phyloP scores from a whole-genome alignment of 805 yeast genomes.

The Ogataea henricii region DNA sequence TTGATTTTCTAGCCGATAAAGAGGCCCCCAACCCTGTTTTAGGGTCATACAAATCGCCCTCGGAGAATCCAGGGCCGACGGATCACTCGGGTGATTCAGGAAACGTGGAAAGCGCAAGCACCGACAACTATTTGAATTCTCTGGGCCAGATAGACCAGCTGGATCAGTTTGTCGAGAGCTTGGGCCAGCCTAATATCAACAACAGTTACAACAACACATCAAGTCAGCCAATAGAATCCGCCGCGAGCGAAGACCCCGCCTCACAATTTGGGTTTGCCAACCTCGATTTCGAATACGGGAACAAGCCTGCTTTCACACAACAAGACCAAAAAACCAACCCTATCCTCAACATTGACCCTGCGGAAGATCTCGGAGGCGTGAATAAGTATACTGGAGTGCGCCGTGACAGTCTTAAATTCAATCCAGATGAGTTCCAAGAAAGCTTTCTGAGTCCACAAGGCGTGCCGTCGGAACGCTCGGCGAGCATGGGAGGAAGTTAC shows the following conservation, averaged over 20 bases:
- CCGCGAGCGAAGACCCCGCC: background rate
- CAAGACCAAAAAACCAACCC: conserved; percentile 9
- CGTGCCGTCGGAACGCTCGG: conserved; percentile 14
- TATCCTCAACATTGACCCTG: conserved; percentile 15
- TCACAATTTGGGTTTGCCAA: conserved; percentile 19
- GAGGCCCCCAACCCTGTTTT: conserved; percentile 7
- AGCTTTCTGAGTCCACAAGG: conserved; percentile 19
- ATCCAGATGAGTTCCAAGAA: conserved; percentile 18
- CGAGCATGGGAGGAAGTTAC: conserved; percentile 13
- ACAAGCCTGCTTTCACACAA: background rate
- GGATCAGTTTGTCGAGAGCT: conserved; percentile 20
- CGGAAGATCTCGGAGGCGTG: conserved; percentile 14
- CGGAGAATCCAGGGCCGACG: background rate
- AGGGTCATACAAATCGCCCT: conserved; percentile 1
- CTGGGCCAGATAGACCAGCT: conserved; percentile 11
- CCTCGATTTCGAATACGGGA: conserved; percentile 14
- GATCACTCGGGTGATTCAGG: background rate
- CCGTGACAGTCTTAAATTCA: conserved; percentile 10
- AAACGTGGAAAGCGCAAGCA: background rate
- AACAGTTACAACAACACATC: background rate
- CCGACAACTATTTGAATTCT: conserved; percentile 9
- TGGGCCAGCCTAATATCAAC: conserved; percentile 7
- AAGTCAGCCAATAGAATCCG: background rate
- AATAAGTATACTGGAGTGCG: conserved; percentile 6
- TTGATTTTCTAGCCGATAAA: conserved; percentile 19